phyloP scores from a whole-genome alignment of 2,329 filamentous ascomycete species.

The Nothophaeocryptopus gaeumannii region DNA sequence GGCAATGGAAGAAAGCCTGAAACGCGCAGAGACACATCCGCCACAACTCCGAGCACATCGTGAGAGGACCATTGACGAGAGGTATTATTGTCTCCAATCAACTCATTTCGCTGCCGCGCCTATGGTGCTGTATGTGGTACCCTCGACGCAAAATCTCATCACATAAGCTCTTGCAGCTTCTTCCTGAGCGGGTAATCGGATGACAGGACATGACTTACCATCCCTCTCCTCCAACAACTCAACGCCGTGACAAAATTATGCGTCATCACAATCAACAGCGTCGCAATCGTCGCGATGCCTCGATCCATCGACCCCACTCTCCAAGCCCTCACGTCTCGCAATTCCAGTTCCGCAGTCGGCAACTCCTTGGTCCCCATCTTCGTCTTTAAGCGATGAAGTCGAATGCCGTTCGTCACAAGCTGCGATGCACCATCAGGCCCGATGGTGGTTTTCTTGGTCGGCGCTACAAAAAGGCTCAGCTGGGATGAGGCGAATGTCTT shows the following conservation, averaged over 20 bases:
- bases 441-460: slow-evolving; percentile 51
- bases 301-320: slow-evolving; percentile 54
- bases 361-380: slow-evolving; percentile 69
- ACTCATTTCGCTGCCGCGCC: too few relatives aligned
- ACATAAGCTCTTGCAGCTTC: too few relatives aligned
- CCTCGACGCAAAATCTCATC: too few relatives aligned
- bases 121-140: too few relatives aligned
- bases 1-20: too few relatives aligned
- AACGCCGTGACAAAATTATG: slow-evolving; percentile 36
- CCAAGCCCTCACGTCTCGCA: slow-evolving; percentile 41
- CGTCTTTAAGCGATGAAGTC: slow-evolving; percentile 66
- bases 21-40: too few relatives aligned
- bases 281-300: slow-evolving; percentile 21
- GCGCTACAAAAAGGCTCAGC: slow-evolving; percentile 63
- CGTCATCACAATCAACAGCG: slow-evolving; percentile 63
- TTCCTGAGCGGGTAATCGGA: too few relatives aligned
- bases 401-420: slow-evolving; percentile 60
- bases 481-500: slow-evolving; percentile 41
- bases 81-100: too few relatives aligned
- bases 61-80: too few relatives aligned
- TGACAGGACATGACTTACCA: slow-evolving; percentile 4
- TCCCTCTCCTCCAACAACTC: slow-evolving; percentile 18
- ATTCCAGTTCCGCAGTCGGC: slow-evolving; percentile 69
- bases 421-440: slow-evolving; percentile 17
- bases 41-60: background rate